Conservation (phyloP, 495 filamentous ascomycete species). For the Aspergillus mulundensis region DNA sequence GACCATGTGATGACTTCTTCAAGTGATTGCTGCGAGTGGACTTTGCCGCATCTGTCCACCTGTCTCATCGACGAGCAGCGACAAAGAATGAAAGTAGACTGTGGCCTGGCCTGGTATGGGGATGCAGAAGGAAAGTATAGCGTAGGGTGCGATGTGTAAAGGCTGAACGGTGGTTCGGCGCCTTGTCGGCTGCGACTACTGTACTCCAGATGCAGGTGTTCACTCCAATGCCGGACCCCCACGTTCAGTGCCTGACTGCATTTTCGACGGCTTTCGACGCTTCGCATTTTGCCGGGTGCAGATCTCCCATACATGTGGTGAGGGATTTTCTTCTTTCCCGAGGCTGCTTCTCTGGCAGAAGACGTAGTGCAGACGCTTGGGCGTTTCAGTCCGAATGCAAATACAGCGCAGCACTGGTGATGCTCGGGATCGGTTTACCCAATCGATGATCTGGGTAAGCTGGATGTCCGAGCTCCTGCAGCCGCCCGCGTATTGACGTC, state of each 20-base stretch:
- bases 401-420: constrained; percentile 4
- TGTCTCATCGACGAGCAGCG: background rate
- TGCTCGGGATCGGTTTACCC: constrained; percentile 25
- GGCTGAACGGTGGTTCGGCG: background rate
- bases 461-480: constrained; percentile 26
- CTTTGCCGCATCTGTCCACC: too few species aligned
- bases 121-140: constrained; percentile 1
- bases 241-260: constrained; percentile 8
- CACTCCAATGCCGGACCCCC: background rate
- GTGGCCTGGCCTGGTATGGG: background rate
- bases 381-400: constrained; percentile 10
- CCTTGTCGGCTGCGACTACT: background rate
- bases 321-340: background rate
- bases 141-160: background rate
- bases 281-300: too few species aligned
- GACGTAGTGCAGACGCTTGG: background rate
- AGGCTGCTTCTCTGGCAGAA: background rate
- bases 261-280: background rate
- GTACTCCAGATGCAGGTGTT: background rate
- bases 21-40: too few species aligned
- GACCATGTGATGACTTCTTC: too few species aligned
- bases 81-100: background rate
- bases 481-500: constrained; percentile 27
- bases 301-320: background rate
- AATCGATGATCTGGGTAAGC: constrained; percentile 19